Conservation (phyloP, 306 rosid genomes). For the Begonia peltatifolia region DNA sequence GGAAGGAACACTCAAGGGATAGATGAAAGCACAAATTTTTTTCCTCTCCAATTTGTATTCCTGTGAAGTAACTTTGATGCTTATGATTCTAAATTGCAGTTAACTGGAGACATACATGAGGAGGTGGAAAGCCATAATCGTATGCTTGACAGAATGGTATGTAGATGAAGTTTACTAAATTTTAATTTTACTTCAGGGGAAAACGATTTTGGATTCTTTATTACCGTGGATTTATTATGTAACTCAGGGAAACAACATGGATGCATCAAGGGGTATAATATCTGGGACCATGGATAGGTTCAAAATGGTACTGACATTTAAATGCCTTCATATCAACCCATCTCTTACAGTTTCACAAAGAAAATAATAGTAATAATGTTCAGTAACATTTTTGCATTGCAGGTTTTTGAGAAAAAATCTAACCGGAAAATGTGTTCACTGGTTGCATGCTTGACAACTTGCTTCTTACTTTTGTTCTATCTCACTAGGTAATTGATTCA, state of each 20-base stretch:
- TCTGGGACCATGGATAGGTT: slow-evolving; percentile 90
- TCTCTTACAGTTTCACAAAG: slow-evolving; percentile 3
- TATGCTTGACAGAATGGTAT: slow-evolving; percentile 76
- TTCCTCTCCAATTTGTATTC: slow-evolving; percentile 4
- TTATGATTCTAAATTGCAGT: slow-evolving; percentile 29
- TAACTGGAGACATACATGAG: slow-evolving; percentile 89
- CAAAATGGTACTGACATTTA: slow-evolving; percentile 43
- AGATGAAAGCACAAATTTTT: too few relatives aligned
- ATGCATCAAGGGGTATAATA: slow-evolving; percentile 87
- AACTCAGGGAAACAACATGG: slow-evolving; percentile 77
- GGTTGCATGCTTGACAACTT: slow-evolving; percentile 43
- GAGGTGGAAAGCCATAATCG: slow-evolving; percentile 86
- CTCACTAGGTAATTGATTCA: slow-evolving; percentile 52
- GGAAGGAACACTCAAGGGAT: too few relatives aligned
- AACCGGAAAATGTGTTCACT: slow-evolving; percentile 56
- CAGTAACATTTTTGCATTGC: slow-evolving; percentile 15
- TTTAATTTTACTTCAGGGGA: slow-evolving; percentile 1
- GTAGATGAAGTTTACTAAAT: slow-evolving; percentile 9
- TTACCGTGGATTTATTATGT: slow-evolving; percentile 13
- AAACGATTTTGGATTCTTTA: slow-evolving; percentile 1
- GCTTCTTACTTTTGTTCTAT: slow-evolving; percentile 52
- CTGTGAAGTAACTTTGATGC: slow-evolving; percentile 5
- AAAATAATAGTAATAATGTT: background rate
- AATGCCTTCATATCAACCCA: slow-evolving; percentile 6
- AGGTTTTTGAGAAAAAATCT: slow-evolving; percentile 89